A percentile compares a stretch with the other conserved stretches of the same genome.
These are phyloP conservation scores for Besnoitia besnoiti DNA, from an alignment of 169 alveolate species.

Conservation along the genomic window DNA sequence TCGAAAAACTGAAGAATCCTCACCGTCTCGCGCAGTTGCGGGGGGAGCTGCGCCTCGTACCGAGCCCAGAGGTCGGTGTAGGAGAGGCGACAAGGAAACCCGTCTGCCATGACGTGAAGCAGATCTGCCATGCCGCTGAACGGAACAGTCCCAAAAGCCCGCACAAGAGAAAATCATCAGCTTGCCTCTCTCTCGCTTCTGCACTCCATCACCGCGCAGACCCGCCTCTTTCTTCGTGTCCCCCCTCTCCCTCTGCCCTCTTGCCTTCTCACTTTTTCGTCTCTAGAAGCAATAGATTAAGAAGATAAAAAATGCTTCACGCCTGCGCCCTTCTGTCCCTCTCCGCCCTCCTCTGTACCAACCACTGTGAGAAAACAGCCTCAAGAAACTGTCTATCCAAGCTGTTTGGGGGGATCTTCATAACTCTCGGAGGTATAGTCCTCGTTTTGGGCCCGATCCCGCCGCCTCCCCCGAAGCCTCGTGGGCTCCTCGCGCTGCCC, in stretches of 20 bases:
- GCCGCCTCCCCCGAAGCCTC: too few relatives aligned
- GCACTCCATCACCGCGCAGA: background rate
- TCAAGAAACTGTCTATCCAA: too few relatives aligned
- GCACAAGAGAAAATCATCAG: background rate
- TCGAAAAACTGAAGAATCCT: too few relatives aligned
- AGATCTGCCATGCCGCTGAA: constrained; percentile 43
- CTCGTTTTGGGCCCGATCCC: too few relatives aligned
- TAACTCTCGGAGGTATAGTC: too few relatives aligned
- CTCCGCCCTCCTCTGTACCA: too few relatives aligned
- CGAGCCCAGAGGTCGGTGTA: constrained; percentile 41
- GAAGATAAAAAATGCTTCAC: too few relatives aligned
- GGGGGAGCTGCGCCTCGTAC: background rate
- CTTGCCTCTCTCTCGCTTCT: background rate
- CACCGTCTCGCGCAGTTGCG: background rate
- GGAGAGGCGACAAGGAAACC: constrained; percentile 52
- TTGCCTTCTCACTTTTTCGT: background rate
- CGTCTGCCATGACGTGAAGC: constrained; percentile 45
- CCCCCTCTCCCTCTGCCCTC: background rate
- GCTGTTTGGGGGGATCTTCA: too few relatives aligned
- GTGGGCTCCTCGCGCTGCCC: too few relatives aligned
- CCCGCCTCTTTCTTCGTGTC: background rate
- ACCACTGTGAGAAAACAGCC: too few relatives aligned
- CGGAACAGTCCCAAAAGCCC: background rate
- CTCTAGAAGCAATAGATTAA: too few relatives aligned
- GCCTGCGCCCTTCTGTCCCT: too few relatives aligned